Evolutionary conservation across 371 early-diverging fungal genomes (phyloP).

Genomic region (Rhizomucor pusillus): DNA sequence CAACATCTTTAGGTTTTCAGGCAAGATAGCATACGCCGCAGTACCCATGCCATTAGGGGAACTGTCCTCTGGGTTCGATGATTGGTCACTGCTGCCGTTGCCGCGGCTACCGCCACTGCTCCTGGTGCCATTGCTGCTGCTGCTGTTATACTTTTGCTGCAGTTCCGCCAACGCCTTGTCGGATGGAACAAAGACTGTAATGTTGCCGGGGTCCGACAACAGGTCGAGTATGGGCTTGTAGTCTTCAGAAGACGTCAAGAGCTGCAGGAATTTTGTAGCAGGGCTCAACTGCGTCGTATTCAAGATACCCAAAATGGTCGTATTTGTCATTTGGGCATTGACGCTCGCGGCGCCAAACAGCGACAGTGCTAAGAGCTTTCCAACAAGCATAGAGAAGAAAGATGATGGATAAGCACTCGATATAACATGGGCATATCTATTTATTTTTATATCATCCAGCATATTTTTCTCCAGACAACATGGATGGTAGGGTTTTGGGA

Average conservation of each 20-base stretch:
- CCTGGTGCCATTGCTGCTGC: neutral
- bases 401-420: too few relatives aligned
- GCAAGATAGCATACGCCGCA: conserved; percentile 3
- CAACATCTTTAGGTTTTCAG: neutral
- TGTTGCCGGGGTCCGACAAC: conserved; percentile 22
- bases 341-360: conserved; percentile 6
- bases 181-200: conserved; percentile 35
- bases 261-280: conserved; percentile 21
- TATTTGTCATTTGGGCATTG: conserved; percentile 16
- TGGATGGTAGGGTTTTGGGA: neutral
- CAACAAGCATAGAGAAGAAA: conserved; percentile 3
- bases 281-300: conserved; percentile 33
- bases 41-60: neutral
- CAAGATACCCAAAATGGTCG: conserved; percentile 26
- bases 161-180: conserved; percentile 12
- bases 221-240: conserved; percentile 25
- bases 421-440: too few relatives aligned
- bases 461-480: neutral
- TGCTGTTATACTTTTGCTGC: neutral
- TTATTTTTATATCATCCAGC: too few relatives aligned
- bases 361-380: conserved; percentile 4
- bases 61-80: neutral
- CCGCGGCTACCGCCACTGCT: neutral
- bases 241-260: conserved; percentile 22
- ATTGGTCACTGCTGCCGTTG: neutral